phyloP scores from a whole-genome alignment of 495 filamentous ascomycete genomes.

The Cairneyella variabilis region DNA sequence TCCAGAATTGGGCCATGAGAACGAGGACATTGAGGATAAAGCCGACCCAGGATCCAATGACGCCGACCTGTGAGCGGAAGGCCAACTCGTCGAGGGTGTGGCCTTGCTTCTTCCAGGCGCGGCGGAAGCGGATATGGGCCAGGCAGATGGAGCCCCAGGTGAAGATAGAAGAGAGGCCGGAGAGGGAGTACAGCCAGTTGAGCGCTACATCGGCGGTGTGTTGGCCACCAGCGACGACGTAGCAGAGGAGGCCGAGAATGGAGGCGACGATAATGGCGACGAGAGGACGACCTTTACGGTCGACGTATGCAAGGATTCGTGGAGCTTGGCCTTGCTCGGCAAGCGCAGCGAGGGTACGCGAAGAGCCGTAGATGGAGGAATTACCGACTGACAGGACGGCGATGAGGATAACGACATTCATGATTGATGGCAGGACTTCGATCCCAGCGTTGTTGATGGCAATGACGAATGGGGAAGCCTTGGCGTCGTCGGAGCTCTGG shows the following conservation, averaged over 20 bases:
- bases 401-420: constrained; percentile 89
- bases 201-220: constrained; percentile 59
- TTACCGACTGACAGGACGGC: constrained; percentile 86
- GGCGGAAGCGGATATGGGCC: constrained; percentile 87
- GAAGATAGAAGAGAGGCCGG: constrained; percentile 85
- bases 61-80: constrained; percentile 75
- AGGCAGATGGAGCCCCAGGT: constrained; percentile 92
- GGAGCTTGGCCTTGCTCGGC: constrained; percentile 85
- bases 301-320: constrained; percentile 71
- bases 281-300: constrained; percentile 77
- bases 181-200: constrained; percentile 86
- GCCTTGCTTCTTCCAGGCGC: constrained; percentile 71
- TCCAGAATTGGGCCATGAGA: constrained; percentile 92
- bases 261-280: constrained; percentile 68
- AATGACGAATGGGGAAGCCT: constrained; percentile 85
- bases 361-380: constrained; percentile 81
- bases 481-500: constrained; percentile 51
- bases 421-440: constrained; percentile 67
- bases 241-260: constrained; percentile 70
- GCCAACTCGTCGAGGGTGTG: constrained; percentile 72
- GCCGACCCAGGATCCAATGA: constrained; percentile 81
- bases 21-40: constrained; percentile 76
- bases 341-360: constrained; percentile 80
- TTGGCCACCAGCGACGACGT: constrained; percentile 66
- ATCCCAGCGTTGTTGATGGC: constrained; percentile 82